phyloP scores from a whole-genome alignment of 805 yeast genomes.

The Deakozyma indianensis region DNA sequence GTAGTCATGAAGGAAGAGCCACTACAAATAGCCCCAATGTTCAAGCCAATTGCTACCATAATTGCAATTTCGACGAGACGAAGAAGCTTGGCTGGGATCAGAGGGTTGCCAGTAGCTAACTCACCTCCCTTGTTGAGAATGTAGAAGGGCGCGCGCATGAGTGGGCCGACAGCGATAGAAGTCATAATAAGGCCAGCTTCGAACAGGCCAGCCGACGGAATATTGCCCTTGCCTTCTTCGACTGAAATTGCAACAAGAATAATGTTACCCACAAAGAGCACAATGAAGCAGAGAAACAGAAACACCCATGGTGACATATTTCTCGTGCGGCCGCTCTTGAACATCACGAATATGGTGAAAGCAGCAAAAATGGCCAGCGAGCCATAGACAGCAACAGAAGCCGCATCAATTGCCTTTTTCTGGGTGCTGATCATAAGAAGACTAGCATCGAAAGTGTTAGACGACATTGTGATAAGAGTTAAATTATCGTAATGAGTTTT shows the following conservation, averaged over 20 bases:
- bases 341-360: not conserved
- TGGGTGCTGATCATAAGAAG: not conserved
- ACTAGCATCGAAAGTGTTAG: too few species aligned
- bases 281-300: not conserved
- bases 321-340: not conserved
- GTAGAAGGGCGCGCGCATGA: slow-evolving; percentile 5
- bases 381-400: not conserved
- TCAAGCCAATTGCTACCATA: slow-evolving; percentile 2
- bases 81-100: slow-evolving; percentile 1
- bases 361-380: not conserved
- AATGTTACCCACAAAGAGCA: not conserved
- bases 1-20: slow-evolving; percentile 1
- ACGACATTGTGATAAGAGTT: too few species aligned
- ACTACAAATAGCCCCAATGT: slow-evolving; percentile 5
- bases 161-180: slow-evolving; percentile 7
- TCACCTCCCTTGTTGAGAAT: slow-evolving; percentile 4
- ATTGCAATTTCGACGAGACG: slow-evolving; percentile 2
- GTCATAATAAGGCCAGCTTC: slow-evolving; percentile 5
- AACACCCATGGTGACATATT: not conserved
- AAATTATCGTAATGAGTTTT: too few species aligned
- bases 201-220: slow-evolving; percentile 3
- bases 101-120: not conserved
- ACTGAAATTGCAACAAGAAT: not conserved
- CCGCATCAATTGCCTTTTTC: not conserved
- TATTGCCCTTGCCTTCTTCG: not conserved